These are phyloP conservation scores for Endocalyx cinctus DNA, from an alignment of 2,329 filamentous ascomycete species.

Conservation along the genomic window DNA sequence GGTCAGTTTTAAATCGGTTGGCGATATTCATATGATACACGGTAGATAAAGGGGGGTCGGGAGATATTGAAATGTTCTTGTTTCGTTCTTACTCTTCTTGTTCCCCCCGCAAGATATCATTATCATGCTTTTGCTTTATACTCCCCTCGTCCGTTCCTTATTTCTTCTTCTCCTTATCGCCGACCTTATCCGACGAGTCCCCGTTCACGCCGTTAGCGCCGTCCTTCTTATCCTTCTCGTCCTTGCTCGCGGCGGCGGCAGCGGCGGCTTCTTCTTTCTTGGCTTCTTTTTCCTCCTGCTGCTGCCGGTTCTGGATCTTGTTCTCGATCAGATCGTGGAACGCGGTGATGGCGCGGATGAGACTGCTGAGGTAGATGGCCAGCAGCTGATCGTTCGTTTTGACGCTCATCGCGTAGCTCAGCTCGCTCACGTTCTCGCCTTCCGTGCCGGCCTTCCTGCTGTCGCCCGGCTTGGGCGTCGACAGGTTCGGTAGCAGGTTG, in stretches of 20 bases:
- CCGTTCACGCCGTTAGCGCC: slow-evolving; percentile 54
- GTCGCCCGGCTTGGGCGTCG: slow-evolving; percentile 65
- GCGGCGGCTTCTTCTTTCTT: slow-evolving; percentile 57
- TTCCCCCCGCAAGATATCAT: too few relatives aligned
- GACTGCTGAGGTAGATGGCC: slow-evolving; percentile 93
- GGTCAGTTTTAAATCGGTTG: too few relatives aligned
- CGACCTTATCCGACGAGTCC: slow-evolving; percentile 30
- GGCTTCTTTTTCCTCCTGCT: slow-evolving; percentile 90
- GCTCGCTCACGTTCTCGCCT: slow-evolving; percentile 74
- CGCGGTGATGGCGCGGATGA: slow-evolving; percentile 95
- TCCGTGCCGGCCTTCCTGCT: slow-evolving; percentile 54
- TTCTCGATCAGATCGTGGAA: slow-evolving; percentile 99
- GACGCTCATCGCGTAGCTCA: slow-evolving; percentile 94
- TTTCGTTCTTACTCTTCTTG: too few relatives aligned
- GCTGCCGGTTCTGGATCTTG: slow-evolving; percentile 98
- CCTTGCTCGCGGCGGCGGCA: slow-evolving; percentile 45
- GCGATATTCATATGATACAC: too few relatives aligned
- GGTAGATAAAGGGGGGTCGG: too few relatives aligned
- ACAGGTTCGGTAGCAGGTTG: slow-evolving; percentile 94
- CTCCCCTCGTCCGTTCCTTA: slow-evolving; percentile 20
- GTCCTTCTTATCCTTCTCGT: slow-evolving; percentile 47
- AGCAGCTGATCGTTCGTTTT: slow-evolving; percentile 99
- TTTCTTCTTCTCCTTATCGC: slow-evolving; percentile 46
- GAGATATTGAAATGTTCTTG: too few relatives aligned
- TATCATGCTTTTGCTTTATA: too few relatives aligned